Evolutionary conservation across 75 land plant species (phyloP), one percentile per base, ranked within the genome.

Genomic region (Ceratopteris richardii): DNA sequence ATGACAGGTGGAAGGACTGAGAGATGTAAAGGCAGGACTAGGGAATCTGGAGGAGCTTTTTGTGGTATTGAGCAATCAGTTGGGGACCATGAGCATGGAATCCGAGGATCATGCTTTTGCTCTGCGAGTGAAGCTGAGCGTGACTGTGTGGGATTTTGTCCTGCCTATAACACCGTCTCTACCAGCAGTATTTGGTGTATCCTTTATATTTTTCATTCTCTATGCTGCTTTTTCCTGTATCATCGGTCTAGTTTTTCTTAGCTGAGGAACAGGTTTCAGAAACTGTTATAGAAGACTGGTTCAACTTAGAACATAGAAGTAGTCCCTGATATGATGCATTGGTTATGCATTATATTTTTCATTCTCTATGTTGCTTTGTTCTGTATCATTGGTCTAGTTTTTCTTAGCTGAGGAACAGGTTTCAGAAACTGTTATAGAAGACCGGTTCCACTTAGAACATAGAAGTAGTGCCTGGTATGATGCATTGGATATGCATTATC

Each of bases 181-280:
- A 33, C 98, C 98, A 13, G 90, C 98, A 54, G 98, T 94, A 36
- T 74, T 94, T 77, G 98, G 98, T 54, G 98, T 94, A 94, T 89
- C 95, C 87, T 78, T 31, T 68, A 5, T 17, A n/a, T n/a, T n/a
- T n/a, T n/a, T n/a, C n/a, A n/a, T n/a, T n/a, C n/a, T n/a, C n/a
- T n/a, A n/a, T n/a, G n/a, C n/a, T n/a, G n/a, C n/a, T n/a, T n/a
- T n/a, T n/a, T n/a, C n/a, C n/a, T n/a, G n/a, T n/a, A n/a, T n/a
- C n/a, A n/a, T n/a, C n/a, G n/a, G n/a, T n/a, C n/a, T n/a, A n/a
- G n/a, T n/a, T n/a, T 18, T 68, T 29, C 44, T 31, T 37, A 13
- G 20, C 12, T 42, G 11, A 27, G 11, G 19, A 28, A 51, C 36
- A 94, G 98, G 66, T 94, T 71, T 89, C 98, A 54, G 98, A 94